Evolutionary conservation across 2,329 filamentous ascomycete species (phyloP).

Genomic region (Beauveria sp.): DNA sequence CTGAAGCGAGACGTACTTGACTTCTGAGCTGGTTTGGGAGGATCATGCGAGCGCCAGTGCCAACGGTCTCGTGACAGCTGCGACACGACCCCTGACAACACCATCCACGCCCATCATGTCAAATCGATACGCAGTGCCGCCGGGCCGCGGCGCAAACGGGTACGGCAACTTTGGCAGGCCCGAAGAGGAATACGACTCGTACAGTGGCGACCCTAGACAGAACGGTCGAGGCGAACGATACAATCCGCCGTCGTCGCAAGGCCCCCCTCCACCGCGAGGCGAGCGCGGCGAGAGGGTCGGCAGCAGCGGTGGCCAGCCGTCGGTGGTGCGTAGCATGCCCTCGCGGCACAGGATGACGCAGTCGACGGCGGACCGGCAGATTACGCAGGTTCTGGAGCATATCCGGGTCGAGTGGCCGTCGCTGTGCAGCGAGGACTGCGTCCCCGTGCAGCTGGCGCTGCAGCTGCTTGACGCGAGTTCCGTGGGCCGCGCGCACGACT

Average conservation of each 20-base stretch:
- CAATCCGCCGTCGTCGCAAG: constrained; percentile 19
- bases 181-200: constrained; percentile 43
- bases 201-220: constrained; percentile 31
- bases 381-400: constrained; percentile 62
- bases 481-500: constrained; percentile 82
- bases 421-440: constrained; percentile 80
- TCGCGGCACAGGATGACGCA: constrained; percentile 30
- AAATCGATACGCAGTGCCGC: constrained; percentile 40
- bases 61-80: constrained; percentile 14
- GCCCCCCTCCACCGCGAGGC: constrained; percentile 19
- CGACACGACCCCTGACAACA: constrained; percentile 12
- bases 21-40: neutral
- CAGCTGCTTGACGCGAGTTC: constrained; percentile 93
- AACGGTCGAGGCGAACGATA: neutral
- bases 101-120: constrained; percentile 33
- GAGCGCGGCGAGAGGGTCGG: constrained; percentile 29
- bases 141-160: constrained; percentile 28
- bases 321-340: constrained; percentile 25
- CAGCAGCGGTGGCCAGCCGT: constrained; percentile 26
- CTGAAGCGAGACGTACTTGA: neutral
- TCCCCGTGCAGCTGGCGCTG: constrained; percentile 89
- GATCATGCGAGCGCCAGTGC: constrained; percentile 18
- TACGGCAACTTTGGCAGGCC: constrained; percentile 35
- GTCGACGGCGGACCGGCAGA: constrained; percentile 48
- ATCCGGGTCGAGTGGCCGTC: constrained; percentile 88